Evolutionary conservation across 192 early-diverging fungal genomes (phyloP).

Genomic region (Coemansia sp.): DNA sequence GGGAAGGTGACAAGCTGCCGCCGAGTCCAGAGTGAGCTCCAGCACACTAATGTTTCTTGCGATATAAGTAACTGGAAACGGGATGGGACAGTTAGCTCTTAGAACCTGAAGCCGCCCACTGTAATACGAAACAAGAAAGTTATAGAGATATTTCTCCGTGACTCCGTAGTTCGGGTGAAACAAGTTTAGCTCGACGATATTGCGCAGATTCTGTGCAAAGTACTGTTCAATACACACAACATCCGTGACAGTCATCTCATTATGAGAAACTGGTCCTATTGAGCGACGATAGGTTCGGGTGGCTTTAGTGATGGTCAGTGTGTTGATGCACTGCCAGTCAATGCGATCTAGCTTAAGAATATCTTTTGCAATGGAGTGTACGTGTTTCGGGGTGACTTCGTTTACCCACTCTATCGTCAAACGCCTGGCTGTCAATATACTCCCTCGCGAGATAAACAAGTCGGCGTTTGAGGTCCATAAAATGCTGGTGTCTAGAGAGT

Average conservation of each 20-base stretch:
- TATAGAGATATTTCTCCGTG: neutral
- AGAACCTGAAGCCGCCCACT: neutral
- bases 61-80: neutral
- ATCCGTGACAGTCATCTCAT: neutral
- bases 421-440: neutral
- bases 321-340: neutral
- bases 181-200: neutral
- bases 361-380: neutral
- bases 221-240: neutral
- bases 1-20: neutral
- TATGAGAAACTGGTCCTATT: neutral
- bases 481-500: neutral
- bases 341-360: neutral
- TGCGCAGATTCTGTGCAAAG: neutral
- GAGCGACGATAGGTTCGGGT: neutral
- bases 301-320: neutral
- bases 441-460: neutral
- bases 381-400: neutral
- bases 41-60: neutral
- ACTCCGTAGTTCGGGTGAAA: neutral
- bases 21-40: neutral
- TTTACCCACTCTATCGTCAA: neutral
- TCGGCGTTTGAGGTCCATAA: neutral
- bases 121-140: neutral
- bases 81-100: neutral